These are phyloP conservation scores for Diphasiastrum complanatum DNA, from an alignment of 83 land plant species.

Conservation along the genomic window DNA sequence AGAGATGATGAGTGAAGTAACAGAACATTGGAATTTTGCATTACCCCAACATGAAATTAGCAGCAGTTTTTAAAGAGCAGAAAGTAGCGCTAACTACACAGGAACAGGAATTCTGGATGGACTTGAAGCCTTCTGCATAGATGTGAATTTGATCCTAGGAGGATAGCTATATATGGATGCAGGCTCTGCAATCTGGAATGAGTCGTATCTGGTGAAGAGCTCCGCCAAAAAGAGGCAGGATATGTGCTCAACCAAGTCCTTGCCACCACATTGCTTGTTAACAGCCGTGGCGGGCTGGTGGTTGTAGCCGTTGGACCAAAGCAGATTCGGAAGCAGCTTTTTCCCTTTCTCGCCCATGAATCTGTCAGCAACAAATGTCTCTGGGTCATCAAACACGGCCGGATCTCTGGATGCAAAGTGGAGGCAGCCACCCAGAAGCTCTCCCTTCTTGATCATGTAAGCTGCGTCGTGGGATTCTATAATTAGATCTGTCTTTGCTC, in stretches of 20 bases:
- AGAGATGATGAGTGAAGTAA: too few relatives aligned
- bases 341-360: slow-evolving; percentile 21
- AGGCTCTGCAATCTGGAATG: too few relatives aligned
- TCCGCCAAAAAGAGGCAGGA: slow-evolving; percentile 1
- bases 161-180: too few relatives aligned
- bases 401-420: slow-evolving; percentile 13
- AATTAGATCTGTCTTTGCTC: slow-evolving; percentile 30
- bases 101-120: too few relatives aligned
- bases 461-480: slow-evolving; percentile 28
- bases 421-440: slow-evolving; percentile 17
- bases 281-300: background rate
- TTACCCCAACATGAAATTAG: too few relatives aligned
- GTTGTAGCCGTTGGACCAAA: slow-evolving; percentile 20
- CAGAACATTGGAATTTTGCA: too few relatives aligned
- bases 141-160: too few relatives aligned
- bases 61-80: too few relatives aligned
- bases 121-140: too few relatives aligned
- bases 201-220: slow-evolving; percentile 9
- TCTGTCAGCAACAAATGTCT: slow-evolving; percentile 6
- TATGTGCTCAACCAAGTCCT: background rate
- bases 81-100: too few relatives aligned
- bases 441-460: slow-evolving; percentile 19
- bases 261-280: slow-evolving; percentile 14
- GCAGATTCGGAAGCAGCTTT: slow-evolving; percentile 15
- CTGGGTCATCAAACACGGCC: slow-evolving; percentile 5